These are phyloP conservation scores for Setaria italica DNA, from an alignment of 202 grass and related monocot genomes.

Conservation along the genomic window DNA sequence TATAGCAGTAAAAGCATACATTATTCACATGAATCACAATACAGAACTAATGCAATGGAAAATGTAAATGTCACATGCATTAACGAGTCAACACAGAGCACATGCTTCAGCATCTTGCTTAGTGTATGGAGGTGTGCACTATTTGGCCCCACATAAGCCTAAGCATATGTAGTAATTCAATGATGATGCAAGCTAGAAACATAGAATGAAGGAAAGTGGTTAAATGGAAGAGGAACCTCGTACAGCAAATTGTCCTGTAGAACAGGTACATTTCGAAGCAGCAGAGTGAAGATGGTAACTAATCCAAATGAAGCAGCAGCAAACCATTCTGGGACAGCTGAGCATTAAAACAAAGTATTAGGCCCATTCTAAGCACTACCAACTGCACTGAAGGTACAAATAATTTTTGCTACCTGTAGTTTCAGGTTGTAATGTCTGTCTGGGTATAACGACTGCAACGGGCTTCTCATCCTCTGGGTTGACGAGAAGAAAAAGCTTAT, in stretches of 20 bases:
- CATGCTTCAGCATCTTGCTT: constrained; percentile 5
- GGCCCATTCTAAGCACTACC: constrained; percentile 1
- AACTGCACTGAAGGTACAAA: neutral
- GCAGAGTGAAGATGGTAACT: constrained; percentile 85
- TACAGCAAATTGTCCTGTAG: constrained; percentile 98
- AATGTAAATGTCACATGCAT: neutral
- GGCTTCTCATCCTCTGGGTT: constrained; percentile 97
- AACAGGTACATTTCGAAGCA: constrained; percentile 92
- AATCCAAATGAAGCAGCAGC: constrained; percentile 89
- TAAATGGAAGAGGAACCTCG: constrained; percentile 79
- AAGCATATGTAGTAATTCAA: constrained; percentile 13
- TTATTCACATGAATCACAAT: constrained; percentile 29
- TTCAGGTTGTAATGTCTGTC: constrained; percentile 68
- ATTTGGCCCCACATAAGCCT: neutral
- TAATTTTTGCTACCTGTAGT: constrained; percentile 64
- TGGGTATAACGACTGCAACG: constrained; percentile 88
- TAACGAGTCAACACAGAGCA: constrained; percentile 15
- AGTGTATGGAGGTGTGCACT: neutral
- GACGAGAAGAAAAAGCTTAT: constrained; percentile 92
- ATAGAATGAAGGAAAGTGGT: constrained; percentile 33
- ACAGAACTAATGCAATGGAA: constrained; percentile 4
- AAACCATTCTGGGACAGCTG: constrained; percentile 94
- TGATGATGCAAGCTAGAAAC: constrained; percentile 9
- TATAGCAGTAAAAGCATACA: neutral
- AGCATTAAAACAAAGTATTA: constrained; percentile 43